Evolutionary conservation across 2,329 filamentous ascomycete genomes (phyloP), one percentile per base, ranked within the genome.

Genomic region (Clarireedia sp.): DNA sequence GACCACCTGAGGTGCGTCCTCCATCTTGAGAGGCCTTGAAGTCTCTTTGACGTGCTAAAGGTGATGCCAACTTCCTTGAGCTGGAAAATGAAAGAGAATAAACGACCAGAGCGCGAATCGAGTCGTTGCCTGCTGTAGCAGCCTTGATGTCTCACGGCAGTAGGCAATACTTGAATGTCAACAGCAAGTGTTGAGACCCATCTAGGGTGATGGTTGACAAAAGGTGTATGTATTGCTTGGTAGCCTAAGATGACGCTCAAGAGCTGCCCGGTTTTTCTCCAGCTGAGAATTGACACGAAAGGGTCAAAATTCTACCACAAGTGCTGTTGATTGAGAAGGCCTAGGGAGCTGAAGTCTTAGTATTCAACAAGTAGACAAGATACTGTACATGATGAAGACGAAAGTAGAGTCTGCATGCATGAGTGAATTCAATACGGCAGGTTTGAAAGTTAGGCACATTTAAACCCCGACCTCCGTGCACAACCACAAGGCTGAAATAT

Each of bases 11-110:
- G 45, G 38, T 43, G 26, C 12, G 24, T 24, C 19, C 21, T 41
- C 52, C 52, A 54, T 54, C 46, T 41, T 36, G 52, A 54, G 52
- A 54, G 49, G 10, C 44, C 45, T 50, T 50, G 45, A 54, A 21
- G 52, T 54, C 52, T 54, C 45, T 50, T 44, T 14, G 19, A 41
- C 21, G 24, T 48, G 10, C 19, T 26, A 12, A 21, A 26, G n/a
- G 23, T 40, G n/a, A 19, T 16, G 19, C 45, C 8, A 38, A 21
- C 8, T 54, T 33, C 12, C 44, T 33, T 48, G n/a, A 41, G 44
- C 36, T 17, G 26, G 23, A 48, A 24, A 21, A 4, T 2, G 43
- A 16, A 8, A 19, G 17, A 16, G 38, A n/a, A 41, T 41, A 19
- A 5, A 14, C 16, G 17, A 41, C 19, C 16, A n/a, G 14, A 17